Conservation (phyloP, 2,329 filamentous ascomycete genomes). For the Fonsecaea monophora region DNA sequence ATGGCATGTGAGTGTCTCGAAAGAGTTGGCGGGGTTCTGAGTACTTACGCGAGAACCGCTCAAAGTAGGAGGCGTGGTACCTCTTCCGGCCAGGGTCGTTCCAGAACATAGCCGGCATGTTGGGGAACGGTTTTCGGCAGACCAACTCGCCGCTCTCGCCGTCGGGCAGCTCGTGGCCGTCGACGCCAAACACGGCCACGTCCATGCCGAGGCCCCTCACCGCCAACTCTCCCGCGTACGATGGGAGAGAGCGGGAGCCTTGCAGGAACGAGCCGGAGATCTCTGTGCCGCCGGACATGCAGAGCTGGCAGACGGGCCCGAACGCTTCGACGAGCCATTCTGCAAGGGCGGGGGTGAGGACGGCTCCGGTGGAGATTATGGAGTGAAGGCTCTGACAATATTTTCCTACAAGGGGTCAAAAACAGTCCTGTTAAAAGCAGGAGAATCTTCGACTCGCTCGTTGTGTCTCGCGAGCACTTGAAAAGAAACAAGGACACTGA, state of each 20-base stretch:
- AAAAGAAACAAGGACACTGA: background rate
- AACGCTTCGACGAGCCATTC: conserved; percentile 24
- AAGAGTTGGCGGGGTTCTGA: background rate
- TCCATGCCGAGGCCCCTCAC: conserved; percentile 57
- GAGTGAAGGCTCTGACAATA: background rate
- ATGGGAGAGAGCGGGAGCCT: conserved; percentile 71
- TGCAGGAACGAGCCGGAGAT: conserved; percentile 44
- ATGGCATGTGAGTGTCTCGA: background rate
- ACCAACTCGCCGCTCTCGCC: conserved; percentile 79
- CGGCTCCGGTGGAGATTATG: background rate
- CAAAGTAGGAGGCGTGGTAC: conserved; percentile 52
- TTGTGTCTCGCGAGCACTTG: background rate
- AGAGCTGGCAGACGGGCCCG: conserved; percentile 27
- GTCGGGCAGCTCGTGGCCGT: conserved; percentile 5
- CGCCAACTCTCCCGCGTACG: conserved; percentile 65
- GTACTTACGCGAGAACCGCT: conserved; percentile 16
- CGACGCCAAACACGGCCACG: conserved; percentile 17
- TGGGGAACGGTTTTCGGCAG: conserved; percentile 73
- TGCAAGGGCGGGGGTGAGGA: conserved; percentile 13
- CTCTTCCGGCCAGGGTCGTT: conserved; percentile 58
- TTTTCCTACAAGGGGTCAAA: background rate
- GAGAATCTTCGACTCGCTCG: background rate
- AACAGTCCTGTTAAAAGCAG: conserved; percentile 4
- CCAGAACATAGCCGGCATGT: conserved; percentile 73
- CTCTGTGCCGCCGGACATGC: conserved; percentile 43